These are phyloP conservation scores for Mrakia blollopis DNA, from an alignment of 768 basidiomycete species.

Conservation along the genomic window DNA sequence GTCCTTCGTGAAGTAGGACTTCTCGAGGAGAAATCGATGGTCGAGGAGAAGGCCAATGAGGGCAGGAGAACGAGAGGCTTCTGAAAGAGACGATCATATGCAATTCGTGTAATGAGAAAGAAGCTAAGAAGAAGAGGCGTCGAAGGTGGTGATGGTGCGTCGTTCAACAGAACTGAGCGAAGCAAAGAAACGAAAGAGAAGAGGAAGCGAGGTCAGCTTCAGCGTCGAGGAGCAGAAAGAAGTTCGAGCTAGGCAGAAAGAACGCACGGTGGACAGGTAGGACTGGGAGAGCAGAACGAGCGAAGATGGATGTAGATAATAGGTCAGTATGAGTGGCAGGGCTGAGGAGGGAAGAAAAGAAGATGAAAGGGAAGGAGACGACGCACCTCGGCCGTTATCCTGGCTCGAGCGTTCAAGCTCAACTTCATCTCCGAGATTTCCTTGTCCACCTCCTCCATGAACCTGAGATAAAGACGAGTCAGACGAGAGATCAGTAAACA, in stretches of 20 bases:
- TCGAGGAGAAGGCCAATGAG: not conserved
- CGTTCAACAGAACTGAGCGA: conserved; percentile 21
- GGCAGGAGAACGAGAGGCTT: no score
- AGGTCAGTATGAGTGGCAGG: not conserved
- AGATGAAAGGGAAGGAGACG: not conserved
- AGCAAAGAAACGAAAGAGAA: not conserved
- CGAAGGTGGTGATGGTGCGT: not conserved
- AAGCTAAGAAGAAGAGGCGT: not conserved
- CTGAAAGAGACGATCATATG: conserved; percentile 1
- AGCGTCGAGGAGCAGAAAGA: not conserved
- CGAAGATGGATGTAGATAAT: not conserved
- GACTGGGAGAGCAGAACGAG: not conserved
- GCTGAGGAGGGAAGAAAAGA: not conserved
- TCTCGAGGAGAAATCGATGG: no score
- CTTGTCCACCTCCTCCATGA: conserved; percentile 99
- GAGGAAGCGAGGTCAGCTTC: not conserved
- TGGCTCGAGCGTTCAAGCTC: conserved; percentile 87
- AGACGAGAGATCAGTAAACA: conserved; percentile 25
- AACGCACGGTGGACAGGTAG: conserved; percentile 24
- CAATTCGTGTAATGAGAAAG: conserved; percentile 3
- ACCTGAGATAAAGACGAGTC: conserved; percentile 50
- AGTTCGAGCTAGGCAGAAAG: no score
- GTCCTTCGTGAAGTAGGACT: no score
- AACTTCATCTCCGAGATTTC: conserved; percentile 99
- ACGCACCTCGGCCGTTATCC: conserved; percentile 78